Percentiles rank a stretch among this genome's conserved stretches.
phyloP scores from a whole-genome alignment of 2,329 filamentous ascomycete species.

The Hypoxylon sp. region DNA sequence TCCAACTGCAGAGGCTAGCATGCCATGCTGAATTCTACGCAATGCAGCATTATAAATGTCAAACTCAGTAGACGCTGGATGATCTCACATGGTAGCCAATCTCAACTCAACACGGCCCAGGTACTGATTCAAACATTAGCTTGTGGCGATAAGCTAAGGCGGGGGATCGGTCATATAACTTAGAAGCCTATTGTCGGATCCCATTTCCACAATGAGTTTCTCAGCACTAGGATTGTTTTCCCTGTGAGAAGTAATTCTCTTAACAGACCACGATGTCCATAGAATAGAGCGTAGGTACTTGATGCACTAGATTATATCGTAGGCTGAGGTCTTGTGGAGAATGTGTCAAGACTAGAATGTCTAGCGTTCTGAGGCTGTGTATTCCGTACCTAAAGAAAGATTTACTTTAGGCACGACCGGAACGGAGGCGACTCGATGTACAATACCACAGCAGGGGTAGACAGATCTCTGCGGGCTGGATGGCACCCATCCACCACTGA shows the following conservation, averaged over 20 bases:
- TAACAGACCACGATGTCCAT: no score
- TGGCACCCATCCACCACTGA: conserved; percentile 18
- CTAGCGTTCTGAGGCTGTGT: conserved; percentile 16
- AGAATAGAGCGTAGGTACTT: background rate
- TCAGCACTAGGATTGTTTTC: background rate
- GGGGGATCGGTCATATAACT: background rate
- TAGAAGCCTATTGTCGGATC: conserved; percentile 1
- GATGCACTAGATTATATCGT: background rate
- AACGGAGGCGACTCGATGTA: conserved; percentile 28
- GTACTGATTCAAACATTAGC: conserved; percentile 20
- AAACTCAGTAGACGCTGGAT: conserved; percentile 15
- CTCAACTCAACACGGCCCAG: conserved; percentile 2
- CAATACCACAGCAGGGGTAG: conserved; percentile 8
- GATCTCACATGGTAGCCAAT: conserved; percentile 20
- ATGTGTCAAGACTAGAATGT: background rate
- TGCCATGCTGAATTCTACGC: background rate
- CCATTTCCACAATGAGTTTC: background rate
- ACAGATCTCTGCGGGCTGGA: conserved; percentile 30
- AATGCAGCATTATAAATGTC: conserved; percentile 7
- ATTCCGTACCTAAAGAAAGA: conserved; percentile 9
- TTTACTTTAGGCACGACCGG: conserved; percentile 8
- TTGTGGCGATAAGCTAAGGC: conserved; percentile 29
- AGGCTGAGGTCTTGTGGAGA: conserved; percentile 1
- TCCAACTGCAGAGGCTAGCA: background rate
- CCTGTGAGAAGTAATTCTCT: background rate